Evolutionary conservation across 1,284 basidiomycete genomes (phyloP).

Genomic region (Sutorius eximius): DNA sequence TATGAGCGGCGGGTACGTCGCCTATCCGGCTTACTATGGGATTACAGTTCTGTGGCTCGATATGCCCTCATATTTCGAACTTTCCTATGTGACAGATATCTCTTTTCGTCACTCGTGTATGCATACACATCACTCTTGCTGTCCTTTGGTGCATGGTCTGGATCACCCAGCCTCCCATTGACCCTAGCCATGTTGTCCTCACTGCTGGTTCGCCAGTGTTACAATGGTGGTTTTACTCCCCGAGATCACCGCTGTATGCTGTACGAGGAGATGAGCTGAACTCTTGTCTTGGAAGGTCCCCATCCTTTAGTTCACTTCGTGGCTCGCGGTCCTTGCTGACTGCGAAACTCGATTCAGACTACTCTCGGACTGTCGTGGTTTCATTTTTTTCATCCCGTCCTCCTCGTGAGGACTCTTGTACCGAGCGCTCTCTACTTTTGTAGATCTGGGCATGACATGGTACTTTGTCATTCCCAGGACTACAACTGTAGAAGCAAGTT

Average conservation of each 20-base stretch:
- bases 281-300: constrained; percentile 1
- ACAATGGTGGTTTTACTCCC: constrained; percentile 2
- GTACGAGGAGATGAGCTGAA: constrained; percentile 24
- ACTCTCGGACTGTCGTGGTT: constrained; percentile 47
- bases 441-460: background rate
- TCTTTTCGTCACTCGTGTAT: too few relatives aligned
- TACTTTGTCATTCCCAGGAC: background rate
- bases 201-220: constrained; percentile 11
- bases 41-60: background rate
- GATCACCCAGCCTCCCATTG: background rate
- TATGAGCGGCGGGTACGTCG: background rate
- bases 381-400: constrained; percentile 20
- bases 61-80: background rate
- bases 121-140: background rate
- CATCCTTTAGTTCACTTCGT: constrained; percentile 54
- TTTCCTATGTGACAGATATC: background rate
- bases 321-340: constrained; percentile 37
- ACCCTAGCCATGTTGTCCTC: constrained; percentile 4
- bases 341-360: constrained; percentile 59
- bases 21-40: constrained; percentile 4
- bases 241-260: background rate
- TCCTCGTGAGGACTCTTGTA: constrained; percentile 15
- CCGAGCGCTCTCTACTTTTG: background rate
- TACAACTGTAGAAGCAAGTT: background rate
- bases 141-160: constrained; percentile 6